Base-by-base conservation (phyloP, 805 yeast species). In the Dipodascus geniculatus region DNA sequence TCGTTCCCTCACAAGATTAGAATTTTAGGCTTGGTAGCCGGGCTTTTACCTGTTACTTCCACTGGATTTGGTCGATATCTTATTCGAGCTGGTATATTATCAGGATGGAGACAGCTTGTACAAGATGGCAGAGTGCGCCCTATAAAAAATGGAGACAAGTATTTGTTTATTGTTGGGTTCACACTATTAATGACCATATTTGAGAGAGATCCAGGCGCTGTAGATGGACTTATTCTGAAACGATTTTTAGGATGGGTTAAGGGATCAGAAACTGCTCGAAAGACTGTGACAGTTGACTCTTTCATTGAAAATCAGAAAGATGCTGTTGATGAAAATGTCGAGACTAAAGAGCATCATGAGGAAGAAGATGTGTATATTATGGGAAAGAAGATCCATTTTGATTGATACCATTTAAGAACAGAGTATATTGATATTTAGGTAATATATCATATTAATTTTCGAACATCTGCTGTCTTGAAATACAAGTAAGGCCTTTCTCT, bases 1-100 rank as follows among this genome's bases (percentile, higher is more conserved):
- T 52, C 55, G 53, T n/a, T 70, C 52, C 58, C 70, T 19, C 65
- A 68, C 28, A 60, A 61, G 52, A 65, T 65, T 62, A 57, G 68
- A 22, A 44, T 70, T 42, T 66, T 71, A 52, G 75, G 74, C n/a
- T 63, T 69, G 55, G 52, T 68, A 47, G 67, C 72, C 17, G 75
- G 75, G 2, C 61, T 70, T 48, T 70, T 72, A 72, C 69, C 73
- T 1, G 61, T 65, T 35, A 48, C 68, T 22, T 71, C 66, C 57
- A 70, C 69, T 54, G 60, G 66, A 42, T 54, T 64, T 11, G 62
- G 69, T 55, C 67, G 63, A 55, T 70, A 66, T 56, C 61, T 67
- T n/a, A 59, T 65, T 22, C 57, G 75, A 19, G 58, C 69, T 58
- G 74, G 73, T 2, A 51, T 68, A 22, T 56, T 66, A 52, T 63